These are phyloP conservation scores for Hibiscus tridactylites DNA, from an alignment of 345 rosid species.

Conservation along the genomic window DNA sequence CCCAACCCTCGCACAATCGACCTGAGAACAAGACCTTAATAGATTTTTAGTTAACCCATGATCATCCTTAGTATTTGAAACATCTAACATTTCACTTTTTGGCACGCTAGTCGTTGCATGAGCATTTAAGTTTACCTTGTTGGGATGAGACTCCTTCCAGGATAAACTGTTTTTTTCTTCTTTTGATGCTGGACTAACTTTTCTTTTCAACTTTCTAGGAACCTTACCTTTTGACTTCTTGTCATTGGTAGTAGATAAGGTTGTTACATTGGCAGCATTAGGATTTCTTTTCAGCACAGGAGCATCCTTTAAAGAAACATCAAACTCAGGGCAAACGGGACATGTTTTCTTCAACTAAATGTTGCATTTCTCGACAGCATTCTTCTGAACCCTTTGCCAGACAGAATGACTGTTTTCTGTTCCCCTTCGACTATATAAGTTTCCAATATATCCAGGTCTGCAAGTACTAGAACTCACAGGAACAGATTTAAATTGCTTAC, in stretches of 20 bases:
- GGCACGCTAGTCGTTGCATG: constrained; percentile 7
- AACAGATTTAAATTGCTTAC: constrained; percentile 24
- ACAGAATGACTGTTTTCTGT: constrained; percentile 34
- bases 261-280: constrained; percentile 13
- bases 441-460: constrained; percentile 21
- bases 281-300: constrained; percentile 16
- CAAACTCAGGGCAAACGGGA: constrained; percentile 10
- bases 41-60: constrained; percentile 11
- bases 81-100: constrained; percentile 16
- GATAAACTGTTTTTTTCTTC: constrained; percentile 15
- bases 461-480: constrained; percentile 15
- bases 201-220: constrained; percentile 28
- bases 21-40: constrained; percentile 10
- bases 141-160: constrained; percentile 21
- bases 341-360: constrained; percentile 16
- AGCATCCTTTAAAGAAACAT: constrained; percentile 12
- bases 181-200: constrained; percentile 21
- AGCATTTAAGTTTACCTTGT: constrained; percentile 16
- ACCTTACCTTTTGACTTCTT: constrained; percentile 21
- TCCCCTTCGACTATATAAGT: constrained; percentile 19
- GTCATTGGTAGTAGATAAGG: constrained; percentile 14
- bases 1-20: constrained; percentile 10
- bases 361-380: constrained; percentile 17
- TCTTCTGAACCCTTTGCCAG: constrained; percentile 47
- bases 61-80: constrained; percentile 6